Percentiles rank a stretch among this genome's conserved stretches.
phyloP scores from a whole-genome alignment of 108 stramenopile species.

The Fistulifera pelliculosa region DNA sequence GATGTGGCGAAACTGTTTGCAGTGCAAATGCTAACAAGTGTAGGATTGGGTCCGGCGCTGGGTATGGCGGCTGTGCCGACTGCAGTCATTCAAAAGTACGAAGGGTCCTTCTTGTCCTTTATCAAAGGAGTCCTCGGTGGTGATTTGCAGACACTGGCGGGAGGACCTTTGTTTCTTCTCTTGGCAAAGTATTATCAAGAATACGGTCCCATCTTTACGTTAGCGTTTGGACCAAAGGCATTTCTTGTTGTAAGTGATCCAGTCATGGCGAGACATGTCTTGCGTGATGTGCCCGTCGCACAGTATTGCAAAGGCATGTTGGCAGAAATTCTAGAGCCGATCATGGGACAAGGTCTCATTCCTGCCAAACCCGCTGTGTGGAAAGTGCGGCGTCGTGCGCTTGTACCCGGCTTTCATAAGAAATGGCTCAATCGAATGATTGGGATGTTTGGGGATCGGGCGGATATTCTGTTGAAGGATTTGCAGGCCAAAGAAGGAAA shows the following conservation, averaged over 20 bases:
- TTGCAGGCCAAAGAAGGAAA: slow-evolving; percentile 19
- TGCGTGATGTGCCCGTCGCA: slow-evolving; percentile 44
- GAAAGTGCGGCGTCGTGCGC: slow-evolving; percentile 83
- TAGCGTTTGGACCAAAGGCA: slow-evolving; percentile 83
- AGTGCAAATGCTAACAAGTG: slow-evolving; percentile 38
- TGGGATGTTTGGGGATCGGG: slow-evolving; percentile 67
- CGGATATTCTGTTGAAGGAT: slow-evolving; percentile 64
- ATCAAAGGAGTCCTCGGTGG: slow-evolving; percentile 83
- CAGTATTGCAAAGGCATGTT: slow-evolving; percentile 88
- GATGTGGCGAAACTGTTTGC: slow-evolving; percentile 56
- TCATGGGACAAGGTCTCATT: slow-evolving; percentile 90
- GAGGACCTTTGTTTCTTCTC: slow-evolving; percentile 90
- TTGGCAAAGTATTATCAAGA: slow-evolving; percentile 86
- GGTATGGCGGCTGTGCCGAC: slow-evolving; percentile 79
- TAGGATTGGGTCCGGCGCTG: slow-evolving; percentile 61
- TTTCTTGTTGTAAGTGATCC: slow-evolving; percentile 86
- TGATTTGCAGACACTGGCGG: slow-evolving; percentile 88
- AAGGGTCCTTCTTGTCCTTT: slow-evolving; percentile 78
- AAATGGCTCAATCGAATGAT: slow-evolving; percentile 81
- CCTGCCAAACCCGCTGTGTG: slow-evolving; percentile 87
- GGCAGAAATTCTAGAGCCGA: slow-evolving; percentile 88
- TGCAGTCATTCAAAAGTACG: slow-evolving; percentile 86
- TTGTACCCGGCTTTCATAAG: slow-evolving; percentile 88
- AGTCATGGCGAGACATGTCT: slow-evolving; percentile 77
- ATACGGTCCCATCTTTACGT: slow-evolving; percentile 86